Evolutionary conservation across 176 grass and related monocot species (phyloP).

Genomic region (Musa troglodytarum): DNA sequence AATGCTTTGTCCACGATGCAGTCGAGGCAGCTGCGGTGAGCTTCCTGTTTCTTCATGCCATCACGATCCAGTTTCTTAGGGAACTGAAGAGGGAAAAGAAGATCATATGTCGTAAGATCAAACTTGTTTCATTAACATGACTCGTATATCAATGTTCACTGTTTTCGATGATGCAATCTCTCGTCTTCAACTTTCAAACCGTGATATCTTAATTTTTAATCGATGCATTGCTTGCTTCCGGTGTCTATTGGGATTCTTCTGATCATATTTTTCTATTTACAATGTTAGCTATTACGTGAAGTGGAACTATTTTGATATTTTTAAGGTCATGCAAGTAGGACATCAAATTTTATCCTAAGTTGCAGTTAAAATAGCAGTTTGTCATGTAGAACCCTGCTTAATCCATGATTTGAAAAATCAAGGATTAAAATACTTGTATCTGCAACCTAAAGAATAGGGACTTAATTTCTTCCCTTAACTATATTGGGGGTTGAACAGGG

Average conservation of each 20-base stretch:
- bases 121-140: neutral
- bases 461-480: neutral
- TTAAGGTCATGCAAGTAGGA: neutral
- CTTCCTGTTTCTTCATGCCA: neutral
- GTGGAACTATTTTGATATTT: neutral
- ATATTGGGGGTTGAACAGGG: neutral
- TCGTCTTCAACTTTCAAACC: neutral
- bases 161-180: too few relatives aligned
- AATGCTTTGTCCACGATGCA: constrained; percentile 73
- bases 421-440: too few relatives aligned
- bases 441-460: neutral
- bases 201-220: neutral
- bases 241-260: neutral
- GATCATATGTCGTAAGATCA: neutral
- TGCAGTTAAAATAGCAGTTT: neutral
- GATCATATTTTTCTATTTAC: neutral
- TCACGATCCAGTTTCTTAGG: neutral
- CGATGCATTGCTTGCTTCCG: neutral
- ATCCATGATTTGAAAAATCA: too few relatives aligned
- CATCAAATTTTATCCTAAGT: too few relatives aligned
- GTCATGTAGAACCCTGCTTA: neutral
- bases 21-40: constrained; percentile 79
- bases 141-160: too few relatives aligned
- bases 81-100: neutral
- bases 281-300: neutral